These are phyloP conservation scores for Trifolium fragiferum DNA, from an alignment of 306 rosid species.

Conservation along the genomic window DNA sequence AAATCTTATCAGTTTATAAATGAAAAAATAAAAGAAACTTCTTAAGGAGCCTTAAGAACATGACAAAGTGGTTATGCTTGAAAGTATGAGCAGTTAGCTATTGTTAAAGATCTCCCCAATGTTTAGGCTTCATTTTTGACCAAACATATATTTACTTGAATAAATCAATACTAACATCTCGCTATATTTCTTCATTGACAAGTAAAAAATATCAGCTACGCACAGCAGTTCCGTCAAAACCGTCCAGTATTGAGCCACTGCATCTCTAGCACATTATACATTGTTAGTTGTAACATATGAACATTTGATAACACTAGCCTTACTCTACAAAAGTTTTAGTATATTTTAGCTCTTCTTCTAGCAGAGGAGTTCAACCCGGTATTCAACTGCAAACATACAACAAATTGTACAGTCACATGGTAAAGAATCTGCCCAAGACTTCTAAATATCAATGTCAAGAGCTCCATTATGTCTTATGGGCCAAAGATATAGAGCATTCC, in stretches of 20 bases:
- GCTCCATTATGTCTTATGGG: slow-evolving; percentile 35
- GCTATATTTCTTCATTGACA: slow-evolving; percentile 16
- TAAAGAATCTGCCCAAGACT: slow-evolving; percentile 27
- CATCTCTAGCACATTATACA: slow-evolving; percentile 25
- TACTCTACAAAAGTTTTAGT: slow-evolving; percentile 13
- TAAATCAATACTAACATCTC: slow-evolving; percentile 18
- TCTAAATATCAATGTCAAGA: slow-evolving; percentile 26
- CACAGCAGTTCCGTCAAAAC: slow-evolving; percentile 32
- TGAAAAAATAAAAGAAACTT: neutral
- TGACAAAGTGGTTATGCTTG: neutral
- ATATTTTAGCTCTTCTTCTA: slow-evolving; percentile 27
- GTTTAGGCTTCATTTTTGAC: neutral
- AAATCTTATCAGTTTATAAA: too few relatives aligned
- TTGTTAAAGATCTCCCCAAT: neutral
- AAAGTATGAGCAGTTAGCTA: neutral
- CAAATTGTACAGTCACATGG: slow-evolving; percentile 39
- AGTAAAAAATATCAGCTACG: slow-evolving; percentile 18
- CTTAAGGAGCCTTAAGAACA: neutral
- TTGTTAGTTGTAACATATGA: slow-evolving; percentile 26
- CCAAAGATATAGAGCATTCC: slow-evolving; percentile 17
- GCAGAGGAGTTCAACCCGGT: slow-evolving; percentile 9
- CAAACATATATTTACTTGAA: neutral
- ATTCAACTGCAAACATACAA: slow-evolving; percentile 25
- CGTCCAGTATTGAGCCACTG: slow-evolving; percentile 18
- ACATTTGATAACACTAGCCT: slow-evolving; percentile 12